These are phyloP conservation scores for Dryas alaskensis DNA, from an alignment of 306 rosid genomes.

Conservation along the genomic window DNA sequence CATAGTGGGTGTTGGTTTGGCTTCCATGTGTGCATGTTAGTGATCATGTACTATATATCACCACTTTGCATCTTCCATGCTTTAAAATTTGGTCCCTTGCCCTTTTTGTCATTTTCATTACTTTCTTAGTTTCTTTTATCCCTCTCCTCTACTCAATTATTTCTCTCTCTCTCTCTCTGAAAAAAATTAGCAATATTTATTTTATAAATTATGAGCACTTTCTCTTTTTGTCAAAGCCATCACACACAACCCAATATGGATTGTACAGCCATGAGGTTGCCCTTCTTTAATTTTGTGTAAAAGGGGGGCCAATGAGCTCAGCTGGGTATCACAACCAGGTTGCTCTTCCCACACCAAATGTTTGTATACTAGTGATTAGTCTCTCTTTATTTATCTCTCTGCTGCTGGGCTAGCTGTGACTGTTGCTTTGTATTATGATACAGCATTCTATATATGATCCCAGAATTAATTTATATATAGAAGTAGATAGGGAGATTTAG, in stretches of 20 bases:
- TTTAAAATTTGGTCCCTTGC: conserved; percentile 8
- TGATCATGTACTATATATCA: conserved; percentile 26
- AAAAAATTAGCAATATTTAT: neutral
- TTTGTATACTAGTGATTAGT: no score
- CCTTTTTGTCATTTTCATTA: conserved; percentile 48
- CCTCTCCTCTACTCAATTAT: conserved; percentile 1
- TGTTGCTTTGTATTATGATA: neutral
- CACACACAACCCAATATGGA: conserved; percentile 31
- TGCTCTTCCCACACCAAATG: no score
- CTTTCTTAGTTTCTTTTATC: neutral
- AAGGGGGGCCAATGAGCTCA: conserved; percentile 28
- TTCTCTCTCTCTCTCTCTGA: neutral
- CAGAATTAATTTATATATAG: neutral
- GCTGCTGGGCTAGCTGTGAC: neutral
- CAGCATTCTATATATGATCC: neutral
- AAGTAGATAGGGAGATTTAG: neutral
- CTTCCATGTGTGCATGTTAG: conserved; percentile 58
- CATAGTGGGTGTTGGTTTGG: conserved; percentile 59
- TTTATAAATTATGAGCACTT: conserved; percentile 10
- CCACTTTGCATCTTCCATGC: conserved; percentile 39
- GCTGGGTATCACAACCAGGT: conserved; percentile 25
- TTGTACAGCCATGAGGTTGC: conserved; percentile 31
- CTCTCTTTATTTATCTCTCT: no score
- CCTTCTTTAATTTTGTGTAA: conserved; percentile 8
- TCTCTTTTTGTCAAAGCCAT: conserved; percentile 36